Conservation (phyloP, 768 basidiomycete species). For the Mycena maculata region DNA sequence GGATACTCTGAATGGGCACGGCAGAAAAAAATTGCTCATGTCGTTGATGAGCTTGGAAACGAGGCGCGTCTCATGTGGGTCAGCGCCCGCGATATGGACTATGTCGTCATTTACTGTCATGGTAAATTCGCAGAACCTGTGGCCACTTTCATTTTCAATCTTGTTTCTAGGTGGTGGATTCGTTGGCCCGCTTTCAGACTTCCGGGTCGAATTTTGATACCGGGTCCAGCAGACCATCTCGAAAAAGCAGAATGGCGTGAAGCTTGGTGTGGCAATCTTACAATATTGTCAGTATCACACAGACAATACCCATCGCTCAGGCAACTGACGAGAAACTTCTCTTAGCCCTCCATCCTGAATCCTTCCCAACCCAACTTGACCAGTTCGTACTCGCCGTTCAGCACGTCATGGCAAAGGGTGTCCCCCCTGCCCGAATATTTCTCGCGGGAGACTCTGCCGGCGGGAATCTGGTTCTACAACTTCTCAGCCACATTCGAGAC, state of each 20-base stretch:
- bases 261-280: slow-evolving; percentile 19
- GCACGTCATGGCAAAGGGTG: slow-evolving; percentile 29
- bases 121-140: not conserved
- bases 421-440: slow-evolving; percentile 32
- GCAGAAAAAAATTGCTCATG: not conserved
- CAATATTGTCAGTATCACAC: slow-evolving; percentile 8
- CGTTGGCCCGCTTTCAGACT: slow-evolving; percentile 21
- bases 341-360: slow-evolving; percentile 17
- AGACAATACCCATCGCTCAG: not conserved
- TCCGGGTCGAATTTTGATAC: slow-evolving; percentile 27
- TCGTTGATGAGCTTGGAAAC: slow-evolving; percentile 4
- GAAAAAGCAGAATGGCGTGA: not conserved
- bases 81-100: not conserved
- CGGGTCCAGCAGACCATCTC: slow-evolving; percentile 10
- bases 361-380: slow-evolving; percentile 35
- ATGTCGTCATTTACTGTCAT: slow-evolving; percentile 25
- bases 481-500: slow-evolving; percentile 30
- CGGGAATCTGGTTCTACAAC: slow-evolving; percentile 32
- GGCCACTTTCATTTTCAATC: not conserved
- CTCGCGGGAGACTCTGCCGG: slow-evolving; percentile 38
- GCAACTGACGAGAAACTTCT: not conserved
- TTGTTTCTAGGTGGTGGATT: slow-evolving; percentile 12
- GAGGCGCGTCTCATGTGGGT: slow-evolving; percentile 19
- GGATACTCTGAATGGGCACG: slow-evolving; percentile 16
- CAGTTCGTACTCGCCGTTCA: slow-evolving; percentile 29